A percentile compares a stretch with the other conserved stretches of the same genome.
phyloP scores from a whole-genome alignment of 176 grass and related monocot species.

The Rhynchospora breviuscula region DNA sequence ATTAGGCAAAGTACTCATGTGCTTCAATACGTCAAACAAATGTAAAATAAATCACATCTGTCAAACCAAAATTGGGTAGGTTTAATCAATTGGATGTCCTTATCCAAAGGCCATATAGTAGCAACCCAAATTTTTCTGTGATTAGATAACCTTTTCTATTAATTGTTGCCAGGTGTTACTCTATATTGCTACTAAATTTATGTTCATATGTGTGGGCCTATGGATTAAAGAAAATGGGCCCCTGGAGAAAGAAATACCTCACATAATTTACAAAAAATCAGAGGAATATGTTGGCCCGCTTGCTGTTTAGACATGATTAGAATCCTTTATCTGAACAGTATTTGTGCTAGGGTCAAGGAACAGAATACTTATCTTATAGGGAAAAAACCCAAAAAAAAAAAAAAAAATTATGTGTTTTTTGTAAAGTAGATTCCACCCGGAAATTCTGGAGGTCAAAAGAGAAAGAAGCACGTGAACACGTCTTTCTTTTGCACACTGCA shows the following conservation, averaged over 20 bases:
- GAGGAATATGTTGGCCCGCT: too few species aligned
- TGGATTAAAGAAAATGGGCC: not conserved
- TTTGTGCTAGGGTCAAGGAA: too few species aligned
- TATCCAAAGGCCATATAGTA: not conserved
- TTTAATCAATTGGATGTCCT: not conserved
- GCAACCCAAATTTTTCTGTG: not conserved
- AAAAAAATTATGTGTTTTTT: not conserved
- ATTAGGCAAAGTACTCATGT: not conserved
- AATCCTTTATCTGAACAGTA: too few species aligned
- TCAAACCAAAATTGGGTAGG: not conserved
- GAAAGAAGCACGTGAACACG: not conserved
- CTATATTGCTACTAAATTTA: not conserved
- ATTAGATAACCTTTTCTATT: not conserved
- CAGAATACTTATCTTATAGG: not conserved
- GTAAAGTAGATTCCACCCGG: not conserved
- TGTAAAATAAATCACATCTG: not conserved
- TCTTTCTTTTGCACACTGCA: not conserved
- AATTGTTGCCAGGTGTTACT: not conserved
- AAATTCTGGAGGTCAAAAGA: not conserved
- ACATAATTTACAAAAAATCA: not conserved
- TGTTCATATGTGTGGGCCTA: not conserved
- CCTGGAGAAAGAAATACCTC: not conserved
- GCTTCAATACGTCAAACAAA: not conserved
- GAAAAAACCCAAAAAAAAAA: not conserved
- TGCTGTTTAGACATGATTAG: too few species aligned